These are phyloP conservation scores for Pythium volutum DNA, from an alignment of 352 stramenopile genomes.

Conservation along the genomic window DNA sequence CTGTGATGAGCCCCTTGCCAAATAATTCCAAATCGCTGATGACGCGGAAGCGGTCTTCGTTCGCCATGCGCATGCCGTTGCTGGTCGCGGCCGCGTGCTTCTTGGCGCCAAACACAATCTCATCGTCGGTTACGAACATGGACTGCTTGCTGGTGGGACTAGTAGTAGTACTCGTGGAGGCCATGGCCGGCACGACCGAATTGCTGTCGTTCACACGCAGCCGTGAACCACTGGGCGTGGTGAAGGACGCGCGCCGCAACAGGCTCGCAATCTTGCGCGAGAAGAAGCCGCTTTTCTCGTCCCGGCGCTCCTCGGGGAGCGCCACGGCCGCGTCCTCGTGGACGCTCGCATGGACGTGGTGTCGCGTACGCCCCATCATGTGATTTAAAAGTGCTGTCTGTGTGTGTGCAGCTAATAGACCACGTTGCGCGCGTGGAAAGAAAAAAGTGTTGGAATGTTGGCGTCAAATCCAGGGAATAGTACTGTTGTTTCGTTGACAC, in stretches of 20 bases:
- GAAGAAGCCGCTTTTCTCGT: constrained; percentile 46
- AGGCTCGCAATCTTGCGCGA: constrained; percentile 40
- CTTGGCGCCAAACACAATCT: constrained; percentile 50
- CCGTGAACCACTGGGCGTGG: constrained; percentile 11
- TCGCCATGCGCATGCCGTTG: constrained; percentile 42
- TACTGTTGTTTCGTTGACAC: too few relatives aligned
- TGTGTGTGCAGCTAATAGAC: too few relatives aligned
- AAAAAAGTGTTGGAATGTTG: too few relatives aligned
- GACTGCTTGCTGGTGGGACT: constrained; percentile 3
- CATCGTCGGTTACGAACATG: constrained; percentile 39
- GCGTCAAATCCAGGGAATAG: too few relatives aligned
- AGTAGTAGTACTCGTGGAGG: too few relatives aligned
- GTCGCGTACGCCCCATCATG: constrained; percentile 21
- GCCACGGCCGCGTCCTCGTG: constrained; percentile 11
- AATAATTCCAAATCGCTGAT: constrained; percentile 71
- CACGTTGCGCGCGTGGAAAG: too few relatives aligned
- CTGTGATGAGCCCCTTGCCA: constrained; percentile 40
- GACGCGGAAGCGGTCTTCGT: constrained; percentile 72
- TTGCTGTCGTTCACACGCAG: constrained; percentile 18
- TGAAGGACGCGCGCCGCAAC: constrained; percentile 43
- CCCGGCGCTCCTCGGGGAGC: constrained; percentile 27
- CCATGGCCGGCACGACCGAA: constrained; percentile 17
- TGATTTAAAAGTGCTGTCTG: too few relatives aligned
- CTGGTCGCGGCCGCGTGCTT: constrained; percentile 40
- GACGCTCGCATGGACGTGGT: constrained; percentile 23